Base-by-base conservation (phyloP, 495 filamentous ascomycete genomes). In the Aspergillus ellipticus region DNA sequence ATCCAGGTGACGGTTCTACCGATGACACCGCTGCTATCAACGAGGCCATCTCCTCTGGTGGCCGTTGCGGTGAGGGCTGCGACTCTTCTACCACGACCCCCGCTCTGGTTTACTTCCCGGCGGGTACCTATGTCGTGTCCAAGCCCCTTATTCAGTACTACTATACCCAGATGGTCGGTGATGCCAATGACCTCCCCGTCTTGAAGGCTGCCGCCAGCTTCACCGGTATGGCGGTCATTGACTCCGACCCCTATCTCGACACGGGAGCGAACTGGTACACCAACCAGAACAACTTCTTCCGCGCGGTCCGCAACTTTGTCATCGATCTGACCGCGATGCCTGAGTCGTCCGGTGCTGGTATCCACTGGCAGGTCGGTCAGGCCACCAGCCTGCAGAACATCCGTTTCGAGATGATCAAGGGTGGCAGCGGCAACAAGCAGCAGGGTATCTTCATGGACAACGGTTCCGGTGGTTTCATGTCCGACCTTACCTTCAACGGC, bases 271-370 rank as follows among this genome's bases (percentile, higher is more conserved):
- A 88, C 66, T 89, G 86, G 84, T 96, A 86, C 73, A 90, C 87
- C 60, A 96, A 96, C 71, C 88, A 96, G 73, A 98, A 97, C 84
- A 97, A 98, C 78, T 98, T 98, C 80, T 97, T 91, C 82, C 91
- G 94, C 43, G 89, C 95, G 62, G 78, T 98, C 60, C 90, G 95
- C 69, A 97, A 98, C 76, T 89, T 98, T 62, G 80, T 91, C 63
- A 87, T 98, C 68, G 94, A 98, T 67, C 70, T 92, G 42, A 91
- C 82, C 26, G 81, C 74, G 11, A 83, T 89, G 81, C 86, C 88
- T 13, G 61, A 76, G 49, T 76, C 70, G 39, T 63, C 68, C 3
- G 89, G 87, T 54, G 71, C 90, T 37, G 90, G 90, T 72, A 95
- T 98, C 54, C 94, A 97, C 72, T 97, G 95, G 95, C 94, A 97